Base-by-base conservation (phyloP, 1,139 yeast genomes). In the Candida tetrigidarum region DNA sequence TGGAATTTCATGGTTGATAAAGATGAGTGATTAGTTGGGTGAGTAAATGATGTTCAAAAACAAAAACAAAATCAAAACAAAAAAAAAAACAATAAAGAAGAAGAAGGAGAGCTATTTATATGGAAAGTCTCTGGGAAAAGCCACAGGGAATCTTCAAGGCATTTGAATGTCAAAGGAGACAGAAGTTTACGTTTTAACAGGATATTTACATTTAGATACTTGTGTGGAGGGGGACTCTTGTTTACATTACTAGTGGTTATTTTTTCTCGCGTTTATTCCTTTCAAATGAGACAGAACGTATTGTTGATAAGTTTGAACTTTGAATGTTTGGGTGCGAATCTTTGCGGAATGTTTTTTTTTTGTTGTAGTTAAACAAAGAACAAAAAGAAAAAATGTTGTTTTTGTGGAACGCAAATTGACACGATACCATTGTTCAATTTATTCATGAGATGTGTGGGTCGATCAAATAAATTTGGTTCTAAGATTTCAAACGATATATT, bases 241-340 rank as follows among this genome's bases (percentile, higher is more conserved):
- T 28, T 28, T 28, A 12, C 32, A 28, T 28, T 28, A 15, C 12
- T 28, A 28, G 12, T 28, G 5, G 15, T 12, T 14, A 28, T n/a
- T 5, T 28, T 28, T 28, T 27, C 5, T 9, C n/a, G 14, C n/a
- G 30, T 27, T 27, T 27, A 6, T 8, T 11, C 30, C n/a, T 27
- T 27, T 27, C 14, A 27, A 27, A 5, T 9, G 25, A 22, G 9
- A 10, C 14, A n/a, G 11, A 8, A 28, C 6, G n/a, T n/a, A n/a
- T n/a, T n/a, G n/a, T n/a, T n/a, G n/a, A n/a, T n/a, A 15, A 19
- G 36, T 32, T 32, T 19, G 36, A 32, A 11, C 12, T 11, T 19
- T 18, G 36, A 32, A 32, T 32, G 36, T 32, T 15, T 32, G 26
- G 25, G 26, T 32, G 36, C 25, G 25, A 32, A 32, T 32, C 36